A percentile compares a stretch with the other conserved stretches of the same genome.
Evolutionary conservation across 352 stramenopile species (phyloP).

Genomic region (Phytophthora tentaculata): DNA sequence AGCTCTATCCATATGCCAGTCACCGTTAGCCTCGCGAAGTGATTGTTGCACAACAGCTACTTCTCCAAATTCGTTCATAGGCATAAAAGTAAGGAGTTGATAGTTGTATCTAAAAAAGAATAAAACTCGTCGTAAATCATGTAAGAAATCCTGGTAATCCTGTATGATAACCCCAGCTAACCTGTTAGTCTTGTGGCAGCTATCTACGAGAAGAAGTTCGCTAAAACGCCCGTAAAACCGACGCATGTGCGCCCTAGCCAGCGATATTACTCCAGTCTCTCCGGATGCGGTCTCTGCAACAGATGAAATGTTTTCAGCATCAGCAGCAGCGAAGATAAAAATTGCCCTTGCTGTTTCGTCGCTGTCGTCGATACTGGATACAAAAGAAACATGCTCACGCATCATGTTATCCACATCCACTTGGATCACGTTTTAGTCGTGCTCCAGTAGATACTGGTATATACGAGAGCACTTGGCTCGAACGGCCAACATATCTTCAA

Average conservation of each 20-base stretch:
- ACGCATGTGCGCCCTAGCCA: too few species aligned
- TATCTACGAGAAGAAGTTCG: too few species aligned
- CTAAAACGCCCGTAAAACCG: too few species aligned
- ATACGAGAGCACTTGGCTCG: too few species aligned
- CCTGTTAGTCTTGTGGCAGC: too few species aligned
- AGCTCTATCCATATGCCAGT: too few species aligned
- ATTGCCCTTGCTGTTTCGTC: conserved; percentile 5
- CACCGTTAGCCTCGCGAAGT: neutral
- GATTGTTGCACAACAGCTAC: conserved; percentile 14
- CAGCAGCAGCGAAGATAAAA: conserved; percentile 1
- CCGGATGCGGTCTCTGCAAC: too few species aligned
- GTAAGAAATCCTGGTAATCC: neutral
- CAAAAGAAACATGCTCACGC: neutral
- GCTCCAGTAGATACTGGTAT: conserved; percentile 23
- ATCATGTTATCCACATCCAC: conserved; percentile 26
- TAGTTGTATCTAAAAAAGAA: conserved; percentile 35
- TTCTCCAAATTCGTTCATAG: too few species aligned
- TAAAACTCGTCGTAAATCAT: conserved; percentile 6
- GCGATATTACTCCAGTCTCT: too few species aligned
- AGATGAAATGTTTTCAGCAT: too few species aligned
- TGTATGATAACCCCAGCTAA: neutral
- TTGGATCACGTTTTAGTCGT: conserved; percentile 33
- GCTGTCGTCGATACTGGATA: conserved; percentile 3
- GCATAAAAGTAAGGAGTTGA: conserved; percentile 21
- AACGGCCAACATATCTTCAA: too few species aligned